These are phyloP conservation scores for Hydnomerulius pinastri DNA, from an alignment of 768 basidiomycete species.

Conservation along the genomic window DNA sequence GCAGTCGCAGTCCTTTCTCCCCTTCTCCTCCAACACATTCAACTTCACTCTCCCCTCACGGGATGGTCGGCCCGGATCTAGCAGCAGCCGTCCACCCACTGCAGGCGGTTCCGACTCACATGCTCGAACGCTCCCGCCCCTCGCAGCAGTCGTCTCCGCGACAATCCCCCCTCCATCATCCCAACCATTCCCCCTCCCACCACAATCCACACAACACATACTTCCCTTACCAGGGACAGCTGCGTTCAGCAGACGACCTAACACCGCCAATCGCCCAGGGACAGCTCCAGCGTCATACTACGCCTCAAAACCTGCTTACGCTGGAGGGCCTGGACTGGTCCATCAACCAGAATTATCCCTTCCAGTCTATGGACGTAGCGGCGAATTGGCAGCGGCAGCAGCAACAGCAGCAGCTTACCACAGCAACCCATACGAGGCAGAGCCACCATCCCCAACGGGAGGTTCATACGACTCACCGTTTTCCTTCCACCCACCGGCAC, in stretches of 20 bases:
- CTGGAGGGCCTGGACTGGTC: conserved; percentile 55
- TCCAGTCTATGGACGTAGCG: conserved; percentile 40
- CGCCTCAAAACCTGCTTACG: conserved; percentile 47
- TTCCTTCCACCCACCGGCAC: conserved; percentile 73
- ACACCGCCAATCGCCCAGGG: conserved; percentile 64
- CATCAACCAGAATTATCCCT: conserved; percentile 46
- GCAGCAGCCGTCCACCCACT: conserved; percentile 54
- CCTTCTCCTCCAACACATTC: conserved; percentile 51
- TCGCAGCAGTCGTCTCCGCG: conserved; percentile 77
- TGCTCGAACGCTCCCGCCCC: conserved; percentile 65
- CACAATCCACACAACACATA: conserved; percentile 48
- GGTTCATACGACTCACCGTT: conserved; percentile 64
- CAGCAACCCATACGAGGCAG: conserved; percentile 30
- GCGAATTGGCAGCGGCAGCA: conserved; percentile 39
- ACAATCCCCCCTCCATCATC: conserved; percentile 53
- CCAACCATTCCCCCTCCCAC: conserved; percentile 40
- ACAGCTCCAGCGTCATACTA: conserved; percentile 71
- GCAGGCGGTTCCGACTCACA: conserved; percentile 45
- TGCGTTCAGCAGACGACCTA: conserved; percentile 53
- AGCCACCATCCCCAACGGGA: conserved; percentile 31
- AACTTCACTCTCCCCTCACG: conserved; percentile 44
- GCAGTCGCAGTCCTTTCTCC: conserved; percentile 71
- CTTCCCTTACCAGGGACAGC: conserved; percentile 59
- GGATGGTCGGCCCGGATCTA: conserved; percentile 48
- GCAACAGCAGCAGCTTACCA: conserved; percentile 32